Evolutionary conservation across 2,329 filamentous ascomycete genomes (phyloP).

Genomic region (Colletotrichum chrysophilum): DNA sequence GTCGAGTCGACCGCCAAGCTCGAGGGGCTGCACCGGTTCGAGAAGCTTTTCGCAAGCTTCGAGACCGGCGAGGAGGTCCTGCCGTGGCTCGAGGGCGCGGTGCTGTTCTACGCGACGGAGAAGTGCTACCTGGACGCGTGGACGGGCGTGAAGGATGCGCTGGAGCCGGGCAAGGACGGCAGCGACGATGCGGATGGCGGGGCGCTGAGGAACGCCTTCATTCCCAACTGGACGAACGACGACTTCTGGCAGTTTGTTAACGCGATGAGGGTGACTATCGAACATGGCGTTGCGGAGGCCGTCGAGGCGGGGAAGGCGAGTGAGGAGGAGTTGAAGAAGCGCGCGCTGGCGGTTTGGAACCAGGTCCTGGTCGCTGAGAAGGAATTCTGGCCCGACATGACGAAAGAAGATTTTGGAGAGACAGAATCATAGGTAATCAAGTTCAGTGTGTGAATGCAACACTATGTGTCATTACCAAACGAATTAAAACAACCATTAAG

Average conservation of each 20-base stretch:
- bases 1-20: conserved; percentile 38
- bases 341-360: conserved; percentile 49
- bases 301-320: conserved; percentile 37
- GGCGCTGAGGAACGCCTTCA: conserved; percentile 67
- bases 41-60: conserved; percentile 58
- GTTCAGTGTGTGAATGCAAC: not conserved
- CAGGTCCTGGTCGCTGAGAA: conserved; percentile 62
- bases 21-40: conserved; percentile 42
- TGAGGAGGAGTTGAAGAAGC: conserved; percentile 35
- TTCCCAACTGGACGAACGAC: conserved; percentile 70
- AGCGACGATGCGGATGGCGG: conserved; percentile 65
- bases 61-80: conserved; percentile 51
- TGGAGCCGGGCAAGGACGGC: conserved; percentile 20
- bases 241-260: conserved; percentile 67
- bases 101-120: conserved; percentile 82
- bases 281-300: conserved; percentile 52
- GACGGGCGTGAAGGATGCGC: conserved; percentile 52
- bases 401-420: not conserved
- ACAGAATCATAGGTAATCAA: not conserved
- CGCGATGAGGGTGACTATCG: conserved; percentile 57
- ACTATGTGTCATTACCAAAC: not conserved
- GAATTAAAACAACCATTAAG: not conserved
- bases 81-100: conserved; percentile 67
- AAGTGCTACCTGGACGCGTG: conserved; percentile 66
- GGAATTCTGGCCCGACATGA: conserved; percentile 59